Base-by-base conservation (phyloP, 23 red algal genomes). In the Gracilaria domingensis region DNA sequence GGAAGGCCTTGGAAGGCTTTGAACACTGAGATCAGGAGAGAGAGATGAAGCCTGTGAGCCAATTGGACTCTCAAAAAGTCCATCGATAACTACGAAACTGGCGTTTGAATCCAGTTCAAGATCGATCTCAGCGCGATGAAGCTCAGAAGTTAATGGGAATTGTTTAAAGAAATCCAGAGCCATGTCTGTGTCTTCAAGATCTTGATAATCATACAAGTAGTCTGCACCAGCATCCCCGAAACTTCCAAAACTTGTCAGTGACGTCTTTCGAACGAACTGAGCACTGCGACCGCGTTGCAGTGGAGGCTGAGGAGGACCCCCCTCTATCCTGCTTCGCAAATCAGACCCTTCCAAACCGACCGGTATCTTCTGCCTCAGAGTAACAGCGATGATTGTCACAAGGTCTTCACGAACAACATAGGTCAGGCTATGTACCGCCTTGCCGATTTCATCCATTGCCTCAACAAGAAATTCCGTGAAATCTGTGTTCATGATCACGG, bases 311-410 rank as follows among this genome's bases (percentile, higher is more conserved):
- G 16, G 37, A 45, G 24, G 33, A 58, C 5, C 45, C 26, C 61
- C 78, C 14, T 5, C 28, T 36, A 34, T 66, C 13, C 35, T 35
- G 60, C 40, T 64, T 13, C 58, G 37, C n/a, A 53, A 18, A 36
- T 39, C 40, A 18, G 42, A 26, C 7, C 21, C 26, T 30, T 49
- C 40, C 0, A 16, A 0, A 77, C 45, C 12, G 9, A 5, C 72
- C 4, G 71, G 71, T 29, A 90, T 44, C 32, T 75, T 67, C 13
- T 57, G 42, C 60, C 79, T 90, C 55, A 90, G 48, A 51, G 87
- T 90, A 0, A 74, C 87, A 81, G 87, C 87, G 23, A 90, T 90
- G 13, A 90, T 18, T 53, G 70, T 71, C 24, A 90, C 87, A 62
- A 90, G 57, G 26, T 74, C 45, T 33, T 66, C 65, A 16, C 87